phyloP scores from a whole-genome alignment of 108 stramenopile genomes.

The Bacterosira constricta region DNA sequence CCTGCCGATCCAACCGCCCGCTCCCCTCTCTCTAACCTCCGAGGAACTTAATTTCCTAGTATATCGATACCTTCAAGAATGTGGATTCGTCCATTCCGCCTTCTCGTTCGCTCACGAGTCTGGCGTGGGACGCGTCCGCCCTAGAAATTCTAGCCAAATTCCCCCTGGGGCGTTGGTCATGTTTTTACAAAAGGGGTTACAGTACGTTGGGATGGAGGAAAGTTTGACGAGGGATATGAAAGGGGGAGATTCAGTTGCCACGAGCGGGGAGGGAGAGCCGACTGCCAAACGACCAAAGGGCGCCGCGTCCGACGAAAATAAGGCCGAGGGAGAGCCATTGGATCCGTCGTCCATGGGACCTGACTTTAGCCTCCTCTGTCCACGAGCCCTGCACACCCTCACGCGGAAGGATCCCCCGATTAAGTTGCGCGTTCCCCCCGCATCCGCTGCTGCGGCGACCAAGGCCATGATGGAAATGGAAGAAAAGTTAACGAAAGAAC shows the following conservation, averaged over 20 bases:
- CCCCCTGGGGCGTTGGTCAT: conserved; percentile 87
- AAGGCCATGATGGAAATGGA: conserved; percentile 73
- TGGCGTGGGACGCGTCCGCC: conserved; percentile 75
- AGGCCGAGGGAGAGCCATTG: conserved; percentile 11
- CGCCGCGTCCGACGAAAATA: conserved; percentile 8
- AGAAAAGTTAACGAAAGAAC: conserved; percentile 47
- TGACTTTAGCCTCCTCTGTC: conserved; percentile 76
- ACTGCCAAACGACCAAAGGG: conserved; percentile 2
- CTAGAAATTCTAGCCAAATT: conserved; percentile 67
- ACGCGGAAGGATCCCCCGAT: conserved; percentile 79
- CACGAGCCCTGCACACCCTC: conserved; percentile 66
- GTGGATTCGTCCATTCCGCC: conserved; percentile 93
- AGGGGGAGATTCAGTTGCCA: neutral
- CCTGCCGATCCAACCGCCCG: conserved; percentile 20
- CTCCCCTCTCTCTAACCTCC: conserved; percentile 62
- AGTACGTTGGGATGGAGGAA: conserved; percentile 91
- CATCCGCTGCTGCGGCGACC: conserved; percentile 77
- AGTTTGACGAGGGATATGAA: conserved; percentile 54
- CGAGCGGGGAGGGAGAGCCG: neutral
- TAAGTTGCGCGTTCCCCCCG: conserved; percentile 81
- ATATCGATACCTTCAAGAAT: conserved; percentile 91
- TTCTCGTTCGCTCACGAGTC: conserved; percentile 96
- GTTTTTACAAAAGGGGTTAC: conserved; percentile 90
- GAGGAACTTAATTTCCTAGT: conserved; percentile 96
- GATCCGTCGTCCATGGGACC: conserved; percentile 32